Percentiles rank a stretch among this genome's conserved stretches.
Evolutionary conservation across 1,139 yeast genomes (phyloP).

Genomic region (Sugiyamaella grinbergsii): DNA sequence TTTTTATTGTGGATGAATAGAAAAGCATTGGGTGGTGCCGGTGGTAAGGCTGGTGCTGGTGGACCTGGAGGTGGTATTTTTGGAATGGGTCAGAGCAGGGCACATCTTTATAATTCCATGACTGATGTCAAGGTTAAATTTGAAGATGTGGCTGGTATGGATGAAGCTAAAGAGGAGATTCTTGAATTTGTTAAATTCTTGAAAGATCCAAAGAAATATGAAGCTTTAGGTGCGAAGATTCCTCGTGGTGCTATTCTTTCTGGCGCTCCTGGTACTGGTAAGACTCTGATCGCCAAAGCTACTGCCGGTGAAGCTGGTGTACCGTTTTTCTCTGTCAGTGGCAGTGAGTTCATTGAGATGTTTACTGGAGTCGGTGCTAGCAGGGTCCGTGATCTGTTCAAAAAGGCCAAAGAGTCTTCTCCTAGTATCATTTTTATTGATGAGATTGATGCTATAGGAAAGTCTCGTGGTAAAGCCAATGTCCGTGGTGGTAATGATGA

Average conservation of each 20-base stretch:
- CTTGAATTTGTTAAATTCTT: constrained; percentile 96
- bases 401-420: constrained; percentile 88
- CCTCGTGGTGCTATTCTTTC: constrained; percentile 97
- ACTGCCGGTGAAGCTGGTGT: constrained; percentile 99
- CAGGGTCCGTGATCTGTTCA: constrained; percentile 90
- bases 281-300: constrained; percentile 94
- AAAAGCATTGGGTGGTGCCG: constrained; percentile 44
- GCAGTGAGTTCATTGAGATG: constrained; percentile 99
- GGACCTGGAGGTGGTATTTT: constrained; percentile 54
- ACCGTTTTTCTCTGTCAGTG: constrained; percentile 91
- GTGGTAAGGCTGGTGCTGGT: constrained; percentile 52
- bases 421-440: constrained; percentile 94
- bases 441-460: constrained; percentile 98
- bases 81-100: constrained; percentile 80
- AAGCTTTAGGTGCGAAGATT: constrained; percentile 90
- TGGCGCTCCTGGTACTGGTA: constrained; percentile 99
- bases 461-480: constrained; percentile 82
- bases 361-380: constrained; percentile 99
- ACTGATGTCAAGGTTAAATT: constrained; percentile 86
- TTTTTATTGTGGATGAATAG: constrained; percentile 51
- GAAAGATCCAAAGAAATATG: constrained; percentile 86
- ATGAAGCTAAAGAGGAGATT: constrained; percentile 96
- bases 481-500: constrained; percentile 89
- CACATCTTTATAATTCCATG: constrained; percentile 89
- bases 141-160: constrained; percentile 95